These are phyloP conservation scores for Durio zibethinus DNA, from an alignment of 345 rosid genomes.

Conservation along the genomic window DNA sequence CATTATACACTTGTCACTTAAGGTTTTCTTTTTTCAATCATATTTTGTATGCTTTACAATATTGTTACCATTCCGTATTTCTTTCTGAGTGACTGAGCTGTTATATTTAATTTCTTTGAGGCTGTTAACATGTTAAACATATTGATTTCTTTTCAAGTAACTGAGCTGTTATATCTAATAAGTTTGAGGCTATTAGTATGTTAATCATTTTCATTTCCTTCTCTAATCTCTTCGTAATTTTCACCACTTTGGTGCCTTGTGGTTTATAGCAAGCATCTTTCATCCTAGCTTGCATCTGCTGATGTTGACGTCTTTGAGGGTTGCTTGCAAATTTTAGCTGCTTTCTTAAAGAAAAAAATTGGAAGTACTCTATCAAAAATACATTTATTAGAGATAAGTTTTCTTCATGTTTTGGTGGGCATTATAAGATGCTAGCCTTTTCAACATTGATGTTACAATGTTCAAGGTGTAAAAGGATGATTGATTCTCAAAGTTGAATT, in stretches of 20 bases:
- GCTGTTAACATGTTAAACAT: too few species aligned
- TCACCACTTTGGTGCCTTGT: conserved; percentile 9
- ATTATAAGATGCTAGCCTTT: too few species aligned
- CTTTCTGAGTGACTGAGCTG: too few species aligned
- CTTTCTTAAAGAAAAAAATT: conserved; percentile 74
- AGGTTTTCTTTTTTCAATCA: too few species aligned
- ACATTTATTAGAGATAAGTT: too few species aligned
- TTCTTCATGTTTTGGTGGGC: too few species aligned
- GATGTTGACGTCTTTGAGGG: conserved; percentile 96
- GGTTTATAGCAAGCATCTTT: conserved; percentile 90
- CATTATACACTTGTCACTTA: background rate
- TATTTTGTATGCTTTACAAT: too few species aligned
- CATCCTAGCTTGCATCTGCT: conserved; percentile 83
- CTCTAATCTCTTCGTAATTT: background rate
- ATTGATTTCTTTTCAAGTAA: background rate
- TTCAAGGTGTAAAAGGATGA: too few species aligned
- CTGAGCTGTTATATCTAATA: background rate
- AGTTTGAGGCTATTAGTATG: background rate
- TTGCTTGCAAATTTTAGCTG: conserved; percentile 81
- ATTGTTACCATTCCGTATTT: too few species aligned
- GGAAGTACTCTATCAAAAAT: conserved; percentile 82
- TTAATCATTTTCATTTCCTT: background rate
- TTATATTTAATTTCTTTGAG: too few species aligned
- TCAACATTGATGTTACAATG: too few species aligned
- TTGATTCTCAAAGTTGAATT: too few species aligned